Evolutionary conservation across 345 rosid genomes (phyloP), one percentile per base, ranked within the genome.

Genomic region (Turritis glabra): DNA sequence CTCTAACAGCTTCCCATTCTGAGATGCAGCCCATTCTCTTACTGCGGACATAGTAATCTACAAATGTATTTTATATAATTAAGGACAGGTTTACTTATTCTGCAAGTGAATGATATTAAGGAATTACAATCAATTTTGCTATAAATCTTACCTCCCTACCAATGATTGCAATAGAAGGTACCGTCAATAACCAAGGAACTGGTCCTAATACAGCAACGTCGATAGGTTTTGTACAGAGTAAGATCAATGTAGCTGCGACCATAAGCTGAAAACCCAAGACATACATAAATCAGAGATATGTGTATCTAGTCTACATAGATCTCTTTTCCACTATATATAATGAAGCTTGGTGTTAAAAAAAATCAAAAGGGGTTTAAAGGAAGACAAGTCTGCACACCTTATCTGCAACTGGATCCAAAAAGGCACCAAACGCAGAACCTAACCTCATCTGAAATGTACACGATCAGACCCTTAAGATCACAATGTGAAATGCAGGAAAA

Each of bases 21-120:
- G 96, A 56, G 99, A 95, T 59, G 99, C 99, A 77, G 99, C 99
- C 99, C 99, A 95, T 83, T 95, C 99, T 77, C 98, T 85, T 32
- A 95, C 97, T 0, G 99, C 99, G 1, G 99, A 95, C 99, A 95
- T 92, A 7, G 99, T 92, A 76, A 95, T 95, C 99, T 95, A 76
- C 79, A 65, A 38, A 65, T 40, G 67, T 22, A 57, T 59, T n/a
- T n/a, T 18, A 3, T 52, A 66, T 10, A 30, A 43, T 51, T 9
- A 29, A 50, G 57, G 30, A 51, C 47, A 72, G 1, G 43, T 14
- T 43, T 9, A 46, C 21, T 26, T 70, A 71, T 13, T 25, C 14
- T 6, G n/a, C 11, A 46, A 37, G 71, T 37, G 44, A 63, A 19
- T 48, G 19, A 54, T 44, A 58, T 27, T 15, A 15, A 57, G 44